phyloP scores from a whole-genome alignment of 345 rosid species.

The Eucalyptus melliodora region DNA sequence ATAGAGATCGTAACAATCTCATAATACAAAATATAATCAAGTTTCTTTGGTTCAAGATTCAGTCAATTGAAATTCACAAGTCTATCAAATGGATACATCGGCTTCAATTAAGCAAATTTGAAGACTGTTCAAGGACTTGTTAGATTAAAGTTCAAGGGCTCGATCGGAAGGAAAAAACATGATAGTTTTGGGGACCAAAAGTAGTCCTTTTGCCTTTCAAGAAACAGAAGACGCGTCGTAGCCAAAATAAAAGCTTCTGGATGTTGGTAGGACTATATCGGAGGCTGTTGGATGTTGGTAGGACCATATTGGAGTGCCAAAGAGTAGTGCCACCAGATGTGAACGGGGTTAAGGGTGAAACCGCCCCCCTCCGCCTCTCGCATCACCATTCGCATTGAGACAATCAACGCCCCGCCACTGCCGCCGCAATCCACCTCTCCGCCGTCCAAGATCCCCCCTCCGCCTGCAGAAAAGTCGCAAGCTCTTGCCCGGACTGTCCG shows the following conservation, averaged over 20 bases:
- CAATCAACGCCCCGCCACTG: no score
- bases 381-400: no score
- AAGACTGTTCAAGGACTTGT: neutral
- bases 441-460: no score
- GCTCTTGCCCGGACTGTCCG: no score
- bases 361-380: no score
- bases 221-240: no score
- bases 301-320: neutral
- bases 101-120: neutral
- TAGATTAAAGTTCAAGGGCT: neutral
- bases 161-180: neutral
- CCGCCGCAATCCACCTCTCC: no score
- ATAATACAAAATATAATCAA: neutral
- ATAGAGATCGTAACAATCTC: neutral
- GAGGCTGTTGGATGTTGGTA: neutral
- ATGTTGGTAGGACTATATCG: neutral
- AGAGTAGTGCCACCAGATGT: neutral
- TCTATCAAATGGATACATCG: neutral
- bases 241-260: neutral
- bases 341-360: neutral
- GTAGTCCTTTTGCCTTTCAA: neutral
- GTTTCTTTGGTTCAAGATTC: neutral
- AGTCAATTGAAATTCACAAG: neutral
- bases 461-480: no score
- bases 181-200: neutral